Percentiles rank a stretch among this genome's conserved stretches.
Evolutionary conservation across 495 filamentous ascomycete genomes (phyloP).

Genomic region (Neurospora africana): DNA sequence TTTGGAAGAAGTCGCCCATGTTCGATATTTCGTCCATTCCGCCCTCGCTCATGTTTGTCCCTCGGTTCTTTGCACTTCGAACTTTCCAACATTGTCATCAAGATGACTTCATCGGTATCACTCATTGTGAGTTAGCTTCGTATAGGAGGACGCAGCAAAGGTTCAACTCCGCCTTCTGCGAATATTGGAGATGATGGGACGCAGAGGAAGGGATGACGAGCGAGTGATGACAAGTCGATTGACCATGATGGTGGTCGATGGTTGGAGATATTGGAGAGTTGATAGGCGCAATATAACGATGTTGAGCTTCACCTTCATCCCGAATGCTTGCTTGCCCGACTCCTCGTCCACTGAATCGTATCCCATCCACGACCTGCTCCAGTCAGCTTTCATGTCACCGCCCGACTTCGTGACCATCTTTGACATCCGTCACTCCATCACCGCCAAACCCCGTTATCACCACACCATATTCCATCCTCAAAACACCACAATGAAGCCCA

Average conservation of each 20-base stretch:
- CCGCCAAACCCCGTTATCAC: background rate
- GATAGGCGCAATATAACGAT: background rate
- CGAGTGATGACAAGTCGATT: background rate
- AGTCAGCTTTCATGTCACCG: background rate
- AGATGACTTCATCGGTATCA: background rate
- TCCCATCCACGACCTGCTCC: too few species aligned
- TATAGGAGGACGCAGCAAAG: background rate
- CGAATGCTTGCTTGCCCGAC: background rate
- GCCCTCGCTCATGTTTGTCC: too few species aligned
- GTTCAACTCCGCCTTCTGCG: background rate
- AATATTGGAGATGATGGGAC: background rate
- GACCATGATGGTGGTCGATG: too few species aligned
- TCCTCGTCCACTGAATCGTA: background rate
- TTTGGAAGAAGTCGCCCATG: background rate
- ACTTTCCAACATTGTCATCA: background rate
- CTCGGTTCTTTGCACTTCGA: background rate
- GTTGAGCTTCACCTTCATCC: background rate
- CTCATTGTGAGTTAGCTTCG: background rate
- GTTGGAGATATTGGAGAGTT: background rate
- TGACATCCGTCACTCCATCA: background rate
- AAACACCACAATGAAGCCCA: background rate
- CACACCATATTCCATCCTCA: background rate
- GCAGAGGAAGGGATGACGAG: background rate
- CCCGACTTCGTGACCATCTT: background rate
- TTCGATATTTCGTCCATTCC: background rate